Evolutionary conservation across 768 basidiomycete species (phyloP), one percentile per base, ranked within the genome.

Genomic region (Leucosporidium creatinivorum): DNA sequence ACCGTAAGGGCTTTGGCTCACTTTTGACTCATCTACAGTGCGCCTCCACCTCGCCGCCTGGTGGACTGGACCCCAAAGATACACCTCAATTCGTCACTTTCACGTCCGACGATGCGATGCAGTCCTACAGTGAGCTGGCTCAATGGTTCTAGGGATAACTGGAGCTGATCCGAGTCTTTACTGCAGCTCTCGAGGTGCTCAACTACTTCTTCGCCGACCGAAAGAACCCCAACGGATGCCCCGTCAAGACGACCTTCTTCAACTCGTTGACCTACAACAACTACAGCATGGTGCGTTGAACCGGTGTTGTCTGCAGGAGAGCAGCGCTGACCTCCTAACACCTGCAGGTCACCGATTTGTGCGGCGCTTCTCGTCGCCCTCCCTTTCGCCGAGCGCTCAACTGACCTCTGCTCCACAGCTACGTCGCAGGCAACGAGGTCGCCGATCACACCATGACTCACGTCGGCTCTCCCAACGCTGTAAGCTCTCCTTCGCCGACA

Each of bases 341-440:
- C 39, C 39, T 17, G 2, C 58, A 63, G 63, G 63, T 65, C n/a
- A 66, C 69, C 51, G 64, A 69, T 12, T 66, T 64, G 65, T 44
- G 15, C 39, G 39, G 8, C 39, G 39, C 2, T 36, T 44, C 39
- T 44, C 39, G 13, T 2, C 33, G 5, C 12, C 33, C 39, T 44
- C 39, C 8, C 39, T 44, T 44, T 44, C 39, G 39, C 13, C 10
- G 15, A 17, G 15, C 31, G 61, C 50, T 18, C 60, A 23, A 12
- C 44, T 49, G 1, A 13, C 2, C 28, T 25, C 28, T 48, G 47
- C 44, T 63, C 8, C 1, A 76, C 89, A 86, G 87, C 39, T 89
- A 80, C 76, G 87, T 89, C 36, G 86, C 85, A 5, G 89, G 89
- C 26, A 89, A 89, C 76, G 89, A 91, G 76, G 89, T 91, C 70